Evolutionary conservation across 768 basidiomycete species (phyloP).

Genomic region (Phylloporus sp.): DNA sequence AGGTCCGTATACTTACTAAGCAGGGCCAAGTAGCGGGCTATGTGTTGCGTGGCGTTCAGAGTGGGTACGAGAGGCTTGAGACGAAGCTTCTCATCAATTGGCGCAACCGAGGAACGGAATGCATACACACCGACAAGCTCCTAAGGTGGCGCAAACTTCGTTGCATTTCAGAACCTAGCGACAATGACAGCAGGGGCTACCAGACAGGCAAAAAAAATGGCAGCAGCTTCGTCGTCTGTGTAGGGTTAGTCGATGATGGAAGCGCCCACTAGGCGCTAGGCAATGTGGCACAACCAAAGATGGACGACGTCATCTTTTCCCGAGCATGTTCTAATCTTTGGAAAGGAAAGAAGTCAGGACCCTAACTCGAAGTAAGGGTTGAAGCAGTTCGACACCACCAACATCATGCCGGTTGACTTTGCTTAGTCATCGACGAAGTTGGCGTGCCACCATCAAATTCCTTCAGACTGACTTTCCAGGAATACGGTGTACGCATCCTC

Average conservation of each 20-base stretch:
- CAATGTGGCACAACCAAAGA: too few species aligned
- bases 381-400: neutral
- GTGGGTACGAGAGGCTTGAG: neutral
- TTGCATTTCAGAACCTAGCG: constrained; percentile 7
- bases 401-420: neutral
- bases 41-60: neutral
- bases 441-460: neutral
- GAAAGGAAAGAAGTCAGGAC: neutral
- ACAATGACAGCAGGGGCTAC: neutral
- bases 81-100: neutral
- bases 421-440: constrained; percentile 21
- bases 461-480: constrained; percentile 20
- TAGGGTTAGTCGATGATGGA: constrained; percentile 5
- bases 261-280: too few species aligned
- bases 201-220: too few species aligned
- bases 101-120: neutral
- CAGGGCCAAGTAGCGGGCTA: constrained; percentile 6
- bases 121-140: neutral
- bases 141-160: neutral
- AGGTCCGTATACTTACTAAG: constrained; percentile 4
- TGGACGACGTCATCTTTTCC: too few species aligned
- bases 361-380: constrained; percentile 1
- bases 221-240: neutral
- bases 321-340: neutral
- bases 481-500: constrained; percentile 2